phyloP scores from a whole-genome alignment of 2,329 filamentous ascomycete species.

The Magnaporthiopsis rhizophila region DNA sequence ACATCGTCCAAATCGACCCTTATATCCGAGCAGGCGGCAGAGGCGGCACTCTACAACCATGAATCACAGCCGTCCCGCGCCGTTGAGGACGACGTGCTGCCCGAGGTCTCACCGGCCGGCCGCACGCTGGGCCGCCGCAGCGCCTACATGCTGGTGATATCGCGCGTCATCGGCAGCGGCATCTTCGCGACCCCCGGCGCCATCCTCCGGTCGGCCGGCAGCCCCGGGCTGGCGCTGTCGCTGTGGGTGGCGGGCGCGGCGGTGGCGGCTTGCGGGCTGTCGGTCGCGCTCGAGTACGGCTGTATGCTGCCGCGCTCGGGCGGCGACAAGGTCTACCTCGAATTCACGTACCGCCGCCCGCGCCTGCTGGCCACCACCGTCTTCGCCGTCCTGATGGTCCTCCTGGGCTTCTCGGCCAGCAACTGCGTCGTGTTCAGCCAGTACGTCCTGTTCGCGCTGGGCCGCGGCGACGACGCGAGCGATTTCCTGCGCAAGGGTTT shows the following conservation, averaged over 20 bases:
- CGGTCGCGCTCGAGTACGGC: conserved; percentile 58
- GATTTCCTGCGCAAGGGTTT: conserved; percentile 46
- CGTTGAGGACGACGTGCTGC: conserved; percentile 50
- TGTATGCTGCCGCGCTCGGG: conserved; percentile 64
- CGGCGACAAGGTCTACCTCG: conserved; percentile 63
- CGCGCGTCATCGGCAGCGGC: conserved; percentile 60
- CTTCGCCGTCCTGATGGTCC: conserved; percentile 53
- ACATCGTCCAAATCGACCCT: neutral
- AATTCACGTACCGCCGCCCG: conserved; percentile 58
- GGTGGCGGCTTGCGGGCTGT: conserved; percentile 52
- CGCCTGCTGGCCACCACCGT: conserved; percentile 56
- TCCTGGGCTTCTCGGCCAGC: conserved; percentile 60
- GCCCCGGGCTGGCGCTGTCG: conserved; percentile 52
- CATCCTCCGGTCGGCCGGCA: conserved; percentile 59
- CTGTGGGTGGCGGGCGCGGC: conserved; percentile 57
- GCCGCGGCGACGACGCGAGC: conserved; percentile 33
- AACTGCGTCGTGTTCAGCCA: conserved; percentile 64
- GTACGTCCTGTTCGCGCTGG: conserved; percentile 53
- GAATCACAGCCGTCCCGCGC: conserved; percentile 12
- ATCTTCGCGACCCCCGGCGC: conserved; percentile 66
- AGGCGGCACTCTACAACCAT: neutral
- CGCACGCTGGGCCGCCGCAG: conserved; percentile 55
- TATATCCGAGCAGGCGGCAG: neutral
- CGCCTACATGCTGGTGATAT: conserved; percentile 60
- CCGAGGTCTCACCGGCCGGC: conserved; percentile 49